Evolutionary conservation across 495 filamentous ascomycete genomes (phyloP).

Genomic region (Hyphodiscus hymeniophilus): DNA sequence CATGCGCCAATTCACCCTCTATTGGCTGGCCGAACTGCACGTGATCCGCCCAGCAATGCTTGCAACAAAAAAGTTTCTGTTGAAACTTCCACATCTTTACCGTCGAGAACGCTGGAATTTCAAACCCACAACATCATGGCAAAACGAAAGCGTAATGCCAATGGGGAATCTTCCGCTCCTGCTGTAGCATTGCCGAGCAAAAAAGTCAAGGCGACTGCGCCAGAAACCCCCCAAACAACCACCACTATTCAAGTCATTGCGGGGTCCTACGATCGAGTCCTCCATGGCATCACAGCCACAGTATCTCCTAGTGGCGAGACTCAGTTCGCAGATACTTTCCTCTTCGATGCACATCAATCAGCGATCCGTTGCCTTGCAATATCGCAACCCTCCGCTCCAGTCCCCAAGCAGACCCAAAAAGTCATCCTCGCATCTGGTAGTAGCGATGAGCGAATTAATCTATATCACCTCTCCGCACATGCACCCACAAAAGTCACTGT

Average conservation of each 20-base stretch:
- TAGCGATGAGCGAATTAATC: constrained; percentile 88
- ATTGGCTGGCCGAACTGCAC: too few relatives aligned
- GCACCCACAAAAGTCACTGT: constrained; percentile 38
- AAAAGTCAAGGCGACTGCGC: constrained; percentile 30
- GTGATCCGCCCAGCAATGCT: too few relatives aligned
- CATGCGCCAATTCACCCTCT: too few relatives aligned
- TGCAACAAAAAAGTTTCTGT: too few relatives aligned
- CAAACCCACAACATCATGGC: constrained; percentile 43
- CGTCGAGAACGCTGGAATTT: neutral
- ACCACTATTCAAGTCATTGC: constrained; percentile 78
- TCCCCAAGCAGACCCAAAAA: constrained; percentile 52
- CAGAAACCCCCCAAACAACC: constrained; percentile 20
- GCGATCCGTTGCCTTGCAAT: constrained; percentile 85
- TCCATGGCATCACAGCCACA: constrained; percentile 83
- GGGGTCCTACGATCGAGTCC: constrained; percentile 87
- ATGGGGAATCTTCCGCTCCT: constrained; percentile 14
- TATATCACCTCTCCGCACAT: constrained; percentile 79
- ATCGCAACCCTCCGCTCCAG: constrained; percentile 62
- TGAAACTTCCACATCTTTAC: too few relatives aligned
- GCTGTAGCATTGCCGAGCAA: constrained; percentile 25
- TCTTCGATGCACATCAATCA: constrained; percentile 88
- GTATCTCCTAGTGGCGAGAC: constrained; percentile 43
- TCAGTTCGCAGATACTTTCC: constrained; percentile 85
- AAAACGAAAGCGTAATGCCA: constrained; percentile 60
- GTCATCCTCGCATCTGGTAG: constrained; percentile 81